A percentile compares a stretch with the other conserved stretches of the same genome.
Conservation (phyloP, 371 early-diverging fungal genomes). For the Capillidium rhysosporum region DNA sequence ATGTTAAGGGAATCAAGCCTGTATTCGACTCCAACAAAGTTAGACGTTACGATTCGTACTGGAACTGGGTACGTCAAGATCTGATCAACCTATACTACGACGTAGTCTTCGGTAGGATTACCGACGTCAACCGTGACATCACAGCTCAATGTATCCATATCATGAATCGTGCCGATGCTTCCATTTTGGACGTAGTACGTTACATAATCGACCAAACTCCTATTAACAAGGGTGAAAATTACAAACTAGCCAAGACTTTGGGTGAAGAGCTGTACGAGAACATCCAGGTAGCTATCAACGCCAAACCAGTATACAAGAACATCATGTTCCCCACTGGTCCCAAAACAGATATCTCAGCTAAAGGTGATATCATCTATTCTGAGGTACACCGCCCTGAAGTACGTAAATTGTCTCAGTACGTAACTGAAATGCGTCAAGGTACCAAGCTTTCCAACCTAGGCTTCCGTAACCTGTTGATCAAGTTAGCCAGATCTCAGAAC, state of each 20-base stretch:
- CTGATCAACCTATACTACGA: conserved; percentile 78
- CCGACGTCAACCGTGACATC: conserved; percentile 66
- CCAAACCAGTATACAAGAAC: conserved; percentile 73
- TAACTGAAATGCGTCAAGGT: conserved; percentile 46
- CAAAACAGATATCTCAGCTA: conserved; percentile 46
- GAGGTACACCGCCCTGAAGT: conserved; percentile 51
- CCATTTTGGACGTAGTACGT: conserved; percentile 66
- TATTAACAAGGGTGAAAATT: conserved; percentile 60
- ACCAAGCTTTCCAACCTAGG: conserved; percentile 44
- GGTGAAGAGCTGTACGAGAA: conserved; percentile 70
- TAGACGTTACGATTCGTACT: conserved; percentile 80
- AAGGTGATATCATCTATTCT: conserved; percentile 63
- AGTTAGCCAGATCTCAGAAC: conserved; percentile 51
- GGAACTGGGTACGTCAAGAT: conserved; percentile 96
- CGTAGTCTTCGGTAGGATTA: conserved; percentile 75
- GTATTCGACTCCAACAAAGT: conserved; percentile 67
- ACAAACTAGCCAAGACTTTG: conserved; percentile 58
- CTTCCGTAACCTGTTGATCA: conserved; percentile 49
- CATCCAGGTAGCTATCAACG: conserved; percentile 55
- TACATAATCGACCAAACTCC: conserved; percentile 56
- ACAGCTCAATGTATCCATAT: conserved; percentile 77
- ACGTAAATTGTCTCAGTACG: conserved; percentile 46
- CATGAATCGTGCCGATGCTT: conserved; percentile 78
- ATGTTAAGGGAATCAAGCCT: conserved; percentile 73
- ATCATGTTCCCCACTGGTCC: conserved; percentile 61